Evolutionary conservation across 345 rosid genomes (phyloP), one percentile per base, ranked within the genome.

Genomic region (Isatis tinctoria): DNA sequence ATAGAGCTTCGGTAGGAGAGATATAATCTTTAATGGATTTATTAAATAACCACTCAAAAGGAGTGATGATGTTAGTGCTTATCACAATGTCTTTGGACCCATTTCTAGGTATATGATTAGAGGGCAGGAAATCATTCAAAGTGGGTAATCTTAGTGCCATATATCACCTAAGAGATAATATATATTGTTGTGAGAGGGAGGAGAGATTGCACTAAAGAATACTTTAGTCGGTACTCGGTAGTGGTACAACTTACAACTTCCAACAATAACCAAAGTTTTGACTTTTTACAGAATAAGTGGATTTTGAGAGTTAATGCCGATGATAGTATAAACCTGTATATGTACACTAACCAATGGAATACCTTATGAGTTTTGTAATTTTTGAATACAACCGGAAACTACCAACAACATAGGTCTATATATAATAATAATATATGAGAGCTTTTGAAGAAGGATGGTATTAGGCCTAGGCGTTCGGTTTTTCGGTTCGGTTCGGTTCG

Each of bases 381-480:
- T 30, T 30, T 30, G 11, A 70, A 32, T 44, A 45, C 45, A 70
- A 70, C 74, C 8, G 36, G 27, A 70, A 70, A 59, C 74, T 44
- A 70, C 74, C 74, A 70, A 33, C 47, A 5, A 37, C 68, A 43
- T 30, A 30, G 0, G 33, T 30, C 2, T 22, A 22, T 22, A 22
- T 22, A 22, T 22, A n/a, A n/a, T n/a, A n/a, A 22, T 22, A 22
- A 30, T 30, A 30, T 5, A 30, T 3, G 5, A 27, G 3, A 26
- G 28, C 28, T n/a, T 26, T 26, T 26, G 28, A 26, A 26, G 28
- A 26, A 26, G 3, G 28, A 26, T n/a, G n/a, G n/a, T n/a, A n/a
- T n/a, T n/a, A n/a, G n/a, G n/a, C n/a, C n/a, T n/a, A n/a, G n/a
- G n/a, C n/a, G n/a, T n/a, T n/a, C n/a, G n/a, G n/a, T n/a, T n/a